Conservation (phyloP, 208 protist species). For the Trypanosoma lewisi region DNA sequence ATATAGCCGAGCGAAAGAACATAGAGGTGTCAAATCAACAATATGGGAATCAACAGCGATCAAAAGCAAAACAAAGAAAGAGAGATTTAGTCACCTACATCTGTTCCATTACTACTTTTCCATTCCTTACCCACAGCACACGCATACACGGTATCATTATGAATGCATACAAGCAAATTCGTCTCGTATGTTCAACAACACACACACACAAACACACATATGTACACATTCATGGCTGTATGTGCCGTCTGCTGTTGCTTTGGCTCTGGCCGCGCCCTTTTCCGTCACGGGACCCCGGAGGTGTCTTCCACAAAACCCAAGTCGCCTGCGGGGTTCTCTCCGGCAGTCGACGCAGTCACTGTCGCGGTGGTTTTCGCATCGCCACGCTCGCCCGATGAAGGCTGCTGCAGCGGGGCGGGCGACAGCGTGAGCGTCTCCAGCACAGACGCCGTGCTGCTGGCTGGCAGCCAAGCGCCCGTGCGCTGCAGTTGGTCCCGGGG, state of each 20-base stretch:
- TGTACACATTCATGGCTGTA: no score
- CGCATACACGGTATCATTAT: not conserved
- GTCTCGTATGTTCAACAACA: no score
- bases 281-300: constrained; percentile 11
- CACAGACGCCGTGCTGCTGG: constrained; percentile 37
- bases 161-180: no score
- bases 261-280: not conserved
- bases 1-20: not conserved
- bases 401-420: constrained; percentile 42
- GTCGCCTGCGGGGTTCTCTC: not conserved
- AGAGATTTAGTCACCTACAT: no score
- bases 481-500: constrained; percentile 2
- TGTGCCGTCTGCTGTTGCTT: not conserved
- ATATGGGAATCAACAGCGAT: not conserved
- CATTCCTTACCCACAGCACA: not conserved
- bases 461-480: constrained; percentile 3
- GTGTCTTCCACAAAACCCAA: constrained; percentile 16
- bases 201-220: no score
- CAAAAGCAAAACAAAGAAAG: constrained; percentile 1
- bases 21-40: not conserved
- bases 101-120: no score
- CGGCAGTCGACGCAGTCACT: not conserved
- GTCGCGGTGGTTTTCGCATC: not conserved
- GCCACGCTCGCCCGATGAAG: constrained; percentile 4
- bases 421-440: constrained; percentile 37